phyloP scores from a whole-genome alignment of 345 rosid species.

The Gossypium anomalum region DNA sequence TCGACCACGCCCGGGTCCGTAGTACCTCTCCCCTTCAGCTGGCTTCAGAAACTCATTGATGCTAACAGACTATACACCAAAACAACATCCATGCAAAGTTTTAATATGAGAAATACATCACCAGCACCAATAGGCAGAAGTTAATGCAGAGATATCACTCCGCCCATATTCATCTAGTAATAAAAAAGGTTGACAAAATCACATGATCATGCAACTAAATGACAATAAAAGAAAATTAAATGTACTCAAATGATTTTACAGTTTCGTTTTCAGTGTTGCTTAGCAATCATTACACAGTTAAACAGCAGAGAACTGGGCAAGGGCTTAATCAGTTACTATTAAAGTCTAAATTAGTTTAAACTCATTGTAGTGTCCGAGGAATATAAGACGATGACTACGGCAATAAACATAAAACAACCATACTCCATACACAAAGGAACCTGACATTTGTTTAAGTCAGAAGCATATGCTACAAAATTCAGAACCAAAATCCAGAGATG shows the following conservation, averaged over 20 bases:
- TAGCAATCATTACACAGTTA: not conserved
- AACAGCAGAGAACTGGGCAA: not conserved
- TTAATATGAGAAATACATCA: not conserved
- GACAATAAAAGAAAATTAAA: not conserved
- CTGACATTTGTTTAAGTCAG: not conserved
- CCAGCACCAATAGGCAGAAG: no score
- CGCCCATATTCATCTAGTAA: not conserved
- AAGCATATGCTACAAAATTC: not conserved
- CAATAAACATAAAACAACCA: not conserved
- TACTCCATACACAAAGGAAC: not conserved
- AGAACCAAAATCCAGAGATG: not conserved
- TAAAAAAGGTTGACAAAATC: not conserved
- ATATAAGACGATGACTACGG: not conserved
- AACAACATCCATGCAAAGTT: no score
- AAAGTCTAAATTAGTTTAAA: not conserved
- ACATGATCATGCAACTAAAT: not conserved
- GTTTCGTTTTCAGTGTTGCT: not conserved
- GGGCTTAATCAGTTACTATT: not conserved
- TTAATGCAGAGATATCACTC: not conserved
- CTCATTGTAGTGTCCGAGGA: not conserved
- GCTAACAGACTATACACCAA: slow-evolving; percentile 59
- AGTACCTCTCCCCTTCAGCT: slow-evolving; percentile 69
- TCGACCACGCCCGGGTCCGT: slow-evolving; percentile 53
- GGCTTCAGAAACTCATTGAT: slow-evolving; percentile 97
- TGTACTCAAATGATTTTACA: not conserved